Evolutionary conservation across 2,329 filamentous ascomycete species (phyloP), one percentile per base, ranked within the genome.

Genomic region (Amphichorda felina): DNA sequence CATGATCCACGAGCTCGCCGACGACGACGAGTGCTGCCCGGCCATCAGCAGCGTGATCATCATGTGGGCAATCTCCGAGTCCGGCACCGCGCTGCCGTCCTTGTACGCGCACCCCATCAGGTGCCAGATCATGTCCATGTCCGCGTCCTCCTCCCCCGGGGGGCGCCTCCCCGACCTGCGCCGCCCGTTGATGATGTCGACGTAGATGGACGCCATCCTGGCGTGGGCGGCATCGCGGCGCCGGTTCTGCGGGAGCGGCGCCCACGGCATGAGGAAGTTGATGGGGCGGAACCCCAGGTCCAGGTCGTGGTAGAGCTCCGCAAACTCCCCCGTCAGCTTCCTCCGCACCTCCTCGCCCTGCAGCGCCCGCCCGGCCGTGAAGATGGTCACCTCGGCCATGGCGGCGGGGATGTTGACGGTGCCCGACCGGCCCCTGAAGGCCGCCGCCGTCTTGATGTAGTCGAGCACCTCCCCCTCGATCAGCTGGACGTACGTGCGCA

Each of bases 31-130:
- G 60, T 89, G 83, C 51, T 91, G 83, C 34, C 83, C 83, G 9
- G 79, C 83, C 82, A 91, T 88, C 35, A 89, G 69, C 13, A 89
- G 68, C 0, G 82, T 82, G 49, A 89, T 89, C 83, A 89, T 87
- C 35, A 36, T 36, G 16, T 36, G 35, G 0, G 82, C 82, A 35
- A 89, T 75, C 51, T 89, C 82, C 45, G 76, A 70, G 52, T 89
- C 82, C 0, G 82, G 77, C 2, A 88, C 60, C 0, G 66, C 59
- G 8, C 62, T 67, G 32, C 83, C 82, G 45, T 83, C 68, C 60
- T 87, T 87, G 70, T 89, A 89, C 9, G 60, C 68, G 53, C 78
- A 81, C 43, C 68, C 64, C 81, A 88, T 87, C 38, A 89, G 56
- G 52, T 88, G 83, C 66, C 70, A 79, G 51, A 88, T 84, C 75